phyloP scores from a whole-genome alignment of 768 basidiomycete genomes.

The Imleria badia region DNA sequence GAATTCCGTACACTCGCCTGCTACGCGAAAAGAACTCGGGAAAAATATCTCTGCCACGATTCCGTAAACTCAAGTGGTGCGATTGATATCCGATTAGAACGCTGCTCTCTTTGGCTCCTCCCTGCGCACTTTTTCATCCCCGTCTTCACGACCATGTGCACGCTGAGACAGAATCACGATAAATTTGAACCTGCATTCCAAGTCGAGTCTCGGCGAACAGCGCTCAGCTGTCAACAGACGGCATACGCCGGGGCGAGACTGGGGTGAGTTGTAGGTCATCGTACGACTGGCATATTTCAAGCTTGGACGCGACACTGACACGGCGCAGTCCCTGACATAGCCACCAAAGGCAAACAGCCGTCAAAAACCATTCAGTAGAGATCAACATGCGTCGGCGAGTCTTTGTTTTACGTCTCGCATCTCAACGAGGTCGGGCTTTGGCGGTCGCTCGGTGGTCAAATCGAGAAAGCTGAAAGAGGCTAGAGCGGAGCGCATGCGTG shows the following conservation, averaged over 20 bases:
- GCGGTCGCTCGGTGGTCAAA: slow-evolving; percentile 12
- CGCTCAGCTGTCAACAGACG: slow-evolving; percentile 10
- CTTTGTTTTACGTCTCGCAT: slow-evolving; percentile 22
- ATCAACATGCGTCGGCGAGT: slow-evolving; percentile 23
- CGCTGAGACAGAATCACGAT: background rate
- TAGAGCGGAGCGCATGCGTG: background rate
- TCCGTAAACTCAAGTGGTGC: slow-evolving; percentile 15
- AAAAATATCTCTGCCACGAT: slow-evolving; percentile 1
- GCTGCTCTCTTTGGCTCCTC: background rate
- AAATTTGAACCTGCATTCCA: background rate
- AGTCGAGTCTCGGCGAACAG: background rate
- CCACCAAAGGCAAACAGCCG: background rate
- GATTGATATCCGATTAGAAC: slow-evolving; percentile 3
- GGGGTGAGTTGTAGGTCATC: background rate
- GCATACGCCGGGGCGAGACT: background rate
- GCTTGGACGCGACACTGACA: background rate
- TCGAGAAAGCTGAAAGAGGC: slow-evolving; percentile 17
- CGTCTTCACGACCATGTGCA: slow-evolving; percentile 4
- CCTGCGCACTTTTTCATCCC: slow-evolving; percentile 1
- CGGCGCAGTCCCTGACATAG: background rate
- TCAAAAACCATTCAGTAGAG: background rate
- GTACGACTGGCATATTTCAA: background rate
- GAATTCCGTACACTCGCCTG: background rate
- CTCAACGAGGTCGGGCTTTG: slow-evolving; percentile 1
- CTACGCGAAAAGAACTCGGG: slow-evolving; percentile 12